phyloP scores from a whole-genome alignment of 345 rosid species.

The Syzygium aromaticum region DNA sequence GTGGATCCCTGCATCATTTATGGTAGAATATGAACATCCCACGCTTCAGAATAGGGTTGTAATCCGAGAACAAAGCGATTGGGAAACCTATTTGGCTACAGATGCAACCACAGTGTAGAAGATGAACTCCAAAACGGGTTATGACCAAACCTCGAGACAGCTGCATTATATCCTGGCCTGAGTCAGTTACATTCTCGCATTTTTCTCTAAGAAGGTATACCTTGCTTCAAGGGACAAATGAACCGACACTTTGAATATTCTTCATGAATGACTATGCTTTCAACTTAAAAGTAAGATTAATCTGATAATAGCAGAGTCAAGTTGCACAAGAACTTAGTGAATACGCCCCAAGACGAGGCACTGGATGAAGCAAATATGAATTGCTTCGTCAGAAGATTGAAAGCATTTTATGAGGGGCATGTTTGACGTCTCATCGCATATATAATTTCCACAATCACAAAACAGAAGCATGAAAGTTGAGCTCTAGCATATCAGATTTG shows the following conservation, averaged over 20 bases:
- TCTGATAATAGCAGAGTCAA: not conserved
- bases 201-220: not conserved
- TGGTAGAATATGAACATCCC: constrained; percentile 63
- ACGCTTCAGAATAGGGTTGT: constrained; percentile 75
- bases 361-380: not conserved
- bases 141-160: not conserved
- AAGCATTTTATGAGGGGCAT: not conserved
- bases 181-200: not conserved
- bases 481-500: not conserved
- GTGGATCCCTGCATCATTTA: constrained; percentile 59
- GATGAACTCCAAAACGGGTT: not conserved
- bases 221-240: not conserved
- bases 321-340: not conserved
- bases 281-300: not conserved
- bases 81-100: constrained; percentile 49
- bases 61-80: constrained; percentile 74
- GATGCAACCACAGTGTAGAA: not conserved
- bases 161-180: not conserved
- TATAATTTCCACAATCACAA: not conserved
- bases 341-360: not conserved
- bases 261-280: not conserved
- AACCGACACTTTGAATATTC: not conserved
- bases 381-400: not conserved
- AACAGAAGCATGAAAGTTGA: not conserved
- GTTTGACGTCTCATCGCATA: not conserved